Evolutionary conservation across 1,139 yeast species (phyloP).

Genomic region (Nematodospora anomalae): DNA sequence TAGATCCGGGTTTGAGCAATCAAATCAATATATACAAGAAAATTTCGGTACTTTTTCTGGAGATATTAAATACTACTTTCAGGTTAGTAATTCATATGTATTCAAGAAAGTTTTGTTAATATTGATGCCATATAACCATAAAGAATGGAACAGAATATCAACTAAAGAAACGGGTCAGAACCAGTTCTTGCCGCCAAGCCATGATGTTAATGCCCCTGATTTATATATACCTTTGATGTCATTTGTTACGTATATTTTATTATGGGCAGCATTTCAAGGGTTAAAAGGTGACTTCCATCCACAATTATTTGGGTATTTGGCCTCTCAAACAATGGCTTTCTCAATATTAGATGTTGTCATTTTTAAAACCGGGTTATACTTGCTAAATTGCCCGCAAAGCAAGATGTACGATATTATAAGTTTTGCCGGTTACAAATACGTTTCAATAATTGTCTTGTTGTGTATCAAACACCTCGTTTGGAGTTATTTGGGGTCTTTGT

Average conservation of each 20-base stretch:
- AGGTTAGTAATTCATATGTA: slow-evolving; percentile 88
- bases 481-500: slow-evolving; percentile 29
- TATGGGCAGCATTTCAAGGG: slow-evolving; percentile 87
- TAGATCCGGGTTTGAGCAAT: slow-evolving; percentile 70
- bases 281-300: slow-evolving; percentile 91
- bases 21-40: slow-evolving; percentile 73
- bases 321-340: slow-evolving; percentile 89
- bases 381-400: slow-evolving; percentile 53
- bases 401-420: slow-evolving; percentile 79
- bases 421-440: slow-evolving; percentile 93
- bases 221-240: slow-evolving; percentile 95
- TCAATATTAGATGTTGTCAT: slow-evolving; percentile 62
- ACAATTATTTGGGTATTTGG: slow-evolving; percentile 81
- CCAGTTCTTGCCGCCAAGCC: slow-evolving; percentile 68
- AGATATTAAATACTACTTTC: slow-evolving; percentile 73
- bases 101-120: slow-evolving; percentile 69
- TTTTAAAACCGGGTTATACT: slow-evolving; percentile 47
- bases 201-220: slow-evolving; percentile 94
- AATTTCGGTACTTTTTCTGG: slow-evolving; percentile 58
- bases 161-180: slow-evolving; percentile 45
- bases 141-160: slow-evolving; percentile 69
- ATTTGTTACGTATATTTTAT: slow-evolving; percentile 78
- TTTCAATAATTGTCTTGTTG: slow-evolving; percentile 64
- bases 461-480: slow-evolving; percentile 46
- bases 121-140: slow-evolving; percentile 83